Conservation (phyloP, 2,329 filamentous ascomycete species). For the Verticillium zaregamsianum region DNA sequence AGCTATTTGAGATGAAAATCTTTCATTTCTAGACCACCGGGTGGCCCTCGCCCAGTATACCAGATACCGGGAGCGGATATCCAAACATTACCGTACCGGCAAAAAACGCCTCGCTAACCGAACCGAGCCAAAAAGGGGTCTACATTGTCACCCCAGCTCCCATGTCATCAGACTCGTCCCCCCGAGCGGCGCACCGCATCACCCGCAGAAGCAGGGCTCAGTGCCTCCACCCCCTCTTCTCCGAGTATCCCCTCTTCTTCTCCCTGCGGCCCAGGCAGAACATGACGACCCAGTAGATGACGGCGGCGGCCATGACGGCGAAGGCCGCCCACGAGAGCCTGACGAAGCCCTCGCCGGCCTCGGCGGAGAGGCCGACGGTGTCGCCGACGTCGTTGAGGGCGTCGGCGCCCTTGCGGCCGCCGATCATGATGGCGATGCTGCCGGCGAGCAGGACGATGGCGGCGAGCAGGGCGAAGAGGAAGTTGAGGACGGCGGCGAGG, state of each 20-base stretch:
- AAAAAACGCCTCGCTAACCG: neutral
- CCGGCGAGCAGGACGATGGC: slow-evolving; percentile 32
- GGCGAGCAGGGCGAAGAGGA: slow-evolving; percentile 29
- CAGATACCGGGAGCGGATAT: neutral
- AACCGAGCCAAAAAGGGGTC: neutral
- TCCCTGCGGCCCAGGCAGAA: slow-evolving; percentile 24
- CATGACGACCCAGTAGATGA: slow-evolving; percentile 36
- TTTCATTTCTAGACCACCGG: neutral
- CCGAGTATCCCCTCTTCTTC: slow-evolving; percentile 18
- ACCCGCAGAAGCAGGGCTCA: neutral
- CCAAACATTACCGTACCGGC: neutral
- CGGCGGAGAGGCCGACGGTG: slow-evolving; percentile 39
- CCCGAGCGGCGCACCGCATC: no score
- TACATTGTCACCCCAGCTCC: no score
- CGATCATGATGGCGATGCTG: slow-evolving; percentile 38
- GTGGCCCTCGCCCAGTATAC: neutral
- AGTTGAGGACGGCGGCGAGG: slow-evolving; percentile 28
- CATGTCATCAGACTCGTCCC: no score
- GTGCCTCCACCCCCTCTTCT: neutral
- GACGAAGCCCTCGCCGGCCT: slow-evolving; percentile 38
- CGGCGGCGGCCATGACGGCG: slow-evolving; percentile 34
- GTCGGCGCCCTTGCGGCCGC: slow-evolving; percentile 33
- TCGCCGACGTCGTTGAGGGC: slow-evolving; percentile 39
- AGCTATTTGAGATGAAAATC: neutral
- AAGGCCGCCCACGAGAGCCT: slow-evolving; percentile 43